Percentiles rank a stretch among this genome's conserved stretches.
Evolutionary conservation across 257 asterid genomes (phyloP).

Genomic region (Solanum megistacrolobum): DNA sequence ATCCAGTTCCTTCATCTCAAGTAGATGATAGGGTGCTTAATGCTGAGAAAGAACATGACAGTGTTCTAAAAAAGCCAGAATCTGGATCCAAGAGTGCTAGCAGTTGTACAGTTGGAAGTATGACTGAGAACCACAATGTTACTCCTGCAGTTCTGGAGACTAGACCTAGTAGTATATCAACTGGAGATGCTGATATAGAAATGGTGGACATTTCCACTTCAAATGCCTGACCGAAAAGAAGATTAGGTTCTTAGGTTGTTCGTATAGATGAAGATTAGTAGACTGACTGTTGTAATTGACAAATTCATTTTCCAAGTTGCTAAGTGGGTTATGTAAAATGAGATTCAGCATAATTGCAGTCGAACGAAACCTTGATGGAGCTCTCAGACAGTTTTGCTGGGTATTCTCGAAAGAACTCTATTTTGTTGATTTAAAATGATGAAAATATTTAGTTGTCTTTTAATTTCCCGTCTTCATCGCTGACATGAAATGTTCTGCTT

Average conservation of each 20-base stretch:
- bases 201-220: background rate
- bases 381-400: background rate
- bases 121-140: background rate
- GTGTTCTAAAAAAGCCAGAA: background rate
- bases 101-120: background rate
- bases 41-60: conserved; percentile 4
- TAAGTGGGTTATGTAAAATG: background rate
- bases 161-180: background rate
- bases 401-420: background rate
- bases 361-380: background rate
- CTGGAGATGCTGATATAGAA: background rate
- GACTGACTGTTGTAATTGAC: background rate
- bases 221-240: background rate
- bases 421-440: background rate
- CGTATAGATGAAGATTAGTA: background rate
- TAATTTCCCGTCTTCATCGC: background rate
- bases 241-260: background rate
- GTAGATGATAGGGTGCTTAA: conserved; percentile 2
- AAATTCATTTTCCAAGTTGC: background rate
- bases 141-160: background rate
- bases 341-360: background rate
- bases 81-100: background rate
- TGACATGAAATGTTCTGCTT: background rate
- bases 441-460: background rate
- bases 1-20: conserved; percentile 5